Base-by-base conservation (phyloP, 2,329 filamentous ascomycete species). In the Hyphodiscus sp. region DNA sequence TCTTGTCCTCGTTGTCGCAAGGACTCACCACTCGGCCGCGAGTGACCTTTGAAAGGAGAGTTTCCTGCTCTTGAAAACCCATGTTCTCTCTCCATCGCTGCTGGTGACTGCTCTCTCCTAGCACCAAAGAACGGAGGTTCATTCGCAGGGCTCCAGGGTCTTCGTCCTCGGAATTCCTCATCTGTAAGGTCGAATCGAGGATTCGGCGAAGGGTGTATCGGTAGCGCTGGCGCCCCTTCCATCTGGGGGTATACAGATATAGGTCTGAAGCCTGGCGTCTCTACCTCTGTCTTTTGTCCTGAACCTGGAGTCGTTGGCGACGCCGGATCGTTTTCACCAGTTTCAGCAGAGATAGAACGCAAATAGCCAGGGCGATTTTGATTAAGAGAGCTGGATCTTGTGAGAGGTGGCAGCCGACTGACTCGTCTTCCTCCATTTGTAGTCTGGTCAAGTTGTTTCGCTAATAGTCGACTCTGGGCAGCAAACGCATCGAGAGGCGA, bases 401-500 rank as follows among this genome's bases (percentile, higher is more conserved):
- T 89, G 55, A 91, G 76, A 7, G 91, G 90, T 2, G 91, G 89
- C 44, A 97, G 74, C 43, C 92, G 82, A 72, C 91, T 96, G 72
- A 96, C 81, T 54, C 91, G 82, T 60, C 85, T 83, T 48, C 89
- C 91, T 58, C 81, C 80, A 66, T 81, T 84, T 55, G 82, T 80
- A 59, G 82, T 85, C 62, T 94, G 86, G 43, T 96, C 86, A 57
- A 99, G 82, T 71, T 95, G 87, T 71, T 83, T 88, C 41, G 91
- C 91, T 49, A 99, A 80, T 63, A 95, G 74, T 54, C 92, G 86
- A 63, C 91, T 95, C 68, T 97, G 92, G 58, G 92, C 79, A 20
- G 92, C 92, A 68, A 99, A 95, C 47, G 92, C 92, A 77, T 99
- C 94, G 60, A 99, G 80, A 11, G 94, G 94, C 8, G 94, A 97